Base-by-base conservation (phyloP, 306 rosid genomes). In the Cucurbita argyrosperma region DNA sequence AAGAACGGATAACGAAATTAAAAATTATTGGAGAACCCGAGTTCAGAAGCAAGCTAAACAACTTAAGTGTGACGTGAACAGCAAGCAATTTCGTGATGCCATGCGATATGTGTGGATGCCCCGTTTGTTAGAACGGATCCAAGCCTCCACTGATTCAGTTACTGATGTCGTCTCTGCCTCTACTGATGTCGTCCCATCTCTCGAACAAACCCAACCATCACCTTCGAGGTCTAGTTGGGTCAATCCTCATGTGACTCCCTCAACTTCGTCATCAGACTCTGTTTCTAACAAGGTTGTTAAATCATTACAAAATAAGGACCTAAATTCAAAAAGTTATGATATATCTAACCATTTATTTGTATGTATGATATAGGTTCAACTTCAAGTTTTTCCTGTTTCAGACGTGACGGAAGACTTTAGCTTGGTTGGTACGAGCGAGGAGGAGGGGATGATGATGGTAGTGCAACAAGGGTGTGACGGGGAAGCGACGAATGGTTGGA, bases 31-130 rank as follows among this genome's bases (percentile, higher is more conserved):
- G 99, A 89, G 99, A 77, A 94, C 99, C 0, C 80, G 97, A 53
- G 97, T 94, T 49, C 92, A 91, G 78, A 94, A 91, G 89, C 99
- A 85, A 60, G 99, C 99, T 0, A 91, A 86, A 81, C 95, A 94
- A 43, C 90, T 94, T 62, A 90, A 87, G 42, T 94, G 91, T 76
- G 95, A 91, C 69, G 96, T 94, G 13, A 94, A 94, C 75, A 91
- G 97, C 83, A 83, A 94, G 67, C 82, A 85, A 74, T 94, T 94
- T 65, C 91, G 90, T 72, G 95, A 94, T 72, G 80, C 95, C 58
- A 73, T 94, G 92, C 92, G 92, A 71, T 78, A 67, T 52, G 88
- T 83, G 1, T 94, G 99, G 99, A 94, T 94, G 70, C 99, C 99
- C 0, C 97, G 97, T 12, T 47, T 94, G 61, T 15, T 89, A 10